Percentiles rank a stretch among this genome's conserved stretches.
These are phyloP conservation scores for Balakata baccata DNA, from an alignment of 345 rosid species.

Conservation along the genomic window DNA sequence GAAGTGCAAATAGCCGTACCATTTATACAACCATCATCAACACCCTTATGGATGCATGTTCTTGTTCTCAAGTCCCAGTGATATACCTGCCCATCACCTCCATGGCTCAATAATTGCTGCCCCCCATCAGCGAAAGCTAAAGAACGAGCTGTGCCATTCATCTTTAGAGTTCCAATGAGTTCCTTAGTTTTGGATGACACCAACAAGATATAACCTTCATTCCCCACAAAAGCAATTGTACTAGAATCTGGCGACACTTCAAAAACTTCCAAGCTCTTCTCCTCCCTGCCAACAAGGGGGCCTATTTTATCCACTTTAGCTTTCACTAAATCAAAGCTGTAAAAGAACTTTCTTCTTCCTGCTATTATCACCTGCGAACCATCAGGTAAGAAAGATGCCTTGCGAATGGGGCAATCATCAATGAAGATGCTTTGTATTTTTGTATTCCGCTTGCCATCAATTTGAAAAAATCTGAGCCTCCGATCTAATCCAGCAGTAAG, in stretches of 20 bases:
- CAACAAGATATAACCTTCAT: slow-evolving; percentile 79
- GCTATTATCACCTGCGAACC: slow-evolving; percentile 88
- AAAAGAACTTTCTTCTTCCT: slow-evolving; percentile 90
- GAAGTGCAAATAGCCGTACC: slow-evolving; percentile 74
- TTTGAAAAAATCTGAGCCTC: slow-evolving; percentile 71
- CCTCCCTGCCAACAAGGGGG: slow-evolving; percentile 91
- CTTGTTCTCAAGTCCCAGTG: slow-evolving; percentile 88
- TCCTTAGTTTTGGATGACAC: slow-evolving; percentile 82
- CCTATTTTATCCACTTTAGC: slow-evolving; percentile 79
- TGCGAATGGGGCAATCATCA: slow-evolving; percentile 77
- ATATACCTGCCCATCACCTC: slow-evolving; percentile 88
- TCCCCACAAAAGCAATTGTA: slow-evolving; percentile 76
- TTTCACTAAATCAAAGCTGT: slow-evolving; percentile 78
- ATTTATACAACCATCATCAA: slow-evolving; percentile 78
- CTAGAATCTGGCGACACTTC: slow-evolving; percentile 88
- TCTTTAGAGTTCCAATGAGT: slow-evolving; percentile 76
- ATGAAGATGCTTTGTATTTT: slow-evolving; percentile 83
- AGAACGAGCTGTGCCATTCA: slow-evolving; percentile 81
- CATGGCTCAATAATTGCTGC: slow-evolving; percentile 67
- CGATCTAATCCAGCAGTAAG: slow-evolving; percentile 77
- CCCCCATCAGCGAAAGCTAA: slow-evolving; percentile 72
- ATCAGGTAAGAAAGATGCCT: slow-evolving; percentile 80
- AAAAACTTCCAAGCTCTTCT: slow-evolving; percentile 87
- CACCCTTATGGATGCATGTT: slow-evolving; percentile 74
- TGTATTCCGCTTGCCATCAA: slow-evolving; percentile 86